Base-by-base conservation (phyloP, 805 yeast species). In the Teunomyces funiuensis region DNA sequence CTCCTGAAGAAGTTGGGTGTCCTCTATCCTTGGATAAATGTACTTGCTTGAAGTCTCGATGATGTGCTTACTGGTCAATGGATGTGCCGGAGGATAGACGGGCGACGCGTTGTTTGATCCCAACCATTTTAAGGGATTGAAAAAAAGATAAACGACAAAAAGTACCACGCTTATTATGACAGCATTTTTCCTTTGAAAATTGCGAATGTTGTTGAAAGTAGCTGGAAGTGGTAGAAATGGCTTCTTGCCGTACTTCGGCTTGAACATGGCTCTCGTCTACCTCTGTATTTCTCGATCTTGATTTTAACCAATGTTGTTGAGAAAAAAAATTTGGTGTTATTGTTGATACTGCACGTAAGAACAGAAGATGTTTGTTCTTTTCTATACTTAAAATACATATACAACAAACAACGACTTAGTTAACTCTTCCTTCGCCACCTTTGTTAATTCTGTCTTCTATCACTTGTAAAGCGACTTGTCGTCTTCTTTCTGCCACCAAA, bases 11-110 rank as follows among this genome's bases (percentile, higher is more conserved):
- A 74, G 58, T 0, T 81, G 77, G 4, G 86, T 82, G 53, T 85
- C 82, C 49, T 85, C 89, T 27, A 84, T 73, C n/a, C 80, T 76
- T n/a, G 93, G 93, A 54, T 76, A 85, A 10, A 85, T 82, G 53
- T 78, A 73, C 28, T 72, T 68, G 14, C 80, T 71, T 9, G 68
- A 61, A 11, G 83, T 75, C 15, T 66, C 69, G 19, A 80, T 67
- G 13, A 43, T 46, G 36, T 61, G 53, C 9, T 40, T 46, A 27
- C 65, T 55, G 11, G 73, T 65, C 30, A 53, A 55, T 5, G 71
- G 67, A 41, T 61, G 72, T 2, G 58, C 48, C 5, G 47, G 40
- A 0, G 73, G 73, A 46, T 67, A 66, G 15, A 11, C 20, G 6
- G 10, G 28, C 11, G 31, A 19, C 23, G 39, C 23, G 29, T 15